Evolutionary conservation across 345 rosid genomes (phyloP).

Genomic region (Populus alba): DNA sequence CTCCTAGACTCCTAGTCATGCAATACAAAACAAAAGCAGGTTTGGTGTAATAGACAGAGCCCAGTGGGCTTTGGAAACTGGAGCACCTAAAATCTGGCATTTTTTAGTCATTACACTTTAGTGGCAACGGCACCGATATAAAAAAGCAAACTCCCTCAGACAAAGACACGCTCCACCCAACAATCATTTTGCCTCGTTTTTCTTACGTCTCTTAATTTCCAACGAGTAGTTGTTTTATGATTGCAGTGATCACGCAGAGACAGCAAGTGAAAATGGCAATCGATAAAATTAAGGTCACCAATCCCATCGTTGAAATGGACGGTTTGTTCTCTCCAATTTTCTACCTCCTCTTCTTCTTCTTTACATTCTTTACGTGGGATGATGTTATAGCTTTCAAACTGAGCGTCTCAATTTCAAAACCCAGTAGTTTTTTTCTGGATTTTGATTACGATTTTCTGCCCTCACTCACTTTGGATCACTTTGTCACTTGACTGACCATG

Average conservation of each 20-base stretch:
- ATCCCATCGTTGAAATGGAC: constrained; percentile 61
- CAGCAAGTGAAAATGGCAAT: constrained; percentile 33
- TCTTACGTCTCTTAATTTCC: no score
- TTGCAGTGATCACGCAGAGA: neutral
- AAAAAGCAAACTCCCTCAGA: no score
- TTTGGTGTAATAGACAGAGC: neutral
- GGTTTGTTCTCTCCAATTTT: constrained; percentile 20
- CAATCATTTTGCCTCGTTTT: no score
- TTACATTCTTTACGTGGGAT: neutral
- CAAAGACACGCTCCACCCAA: no score
- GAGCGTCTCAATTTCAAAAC: neutral
- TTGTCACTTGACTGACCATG: neutral
- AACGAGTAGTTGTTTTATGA: neutral
- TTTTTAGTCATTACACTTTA: no score
- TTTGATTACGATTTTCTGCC: neutral
- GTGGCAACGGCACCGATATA: no score
- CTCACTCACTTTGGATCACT: neutral
- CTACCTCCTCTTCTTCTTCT: neutral
- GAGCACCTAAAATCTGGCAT: no score
- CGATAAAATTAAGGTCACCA: constrained; percentile 50
- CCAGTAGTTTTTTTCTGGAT: neutral
- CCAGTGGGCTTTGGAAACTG: neutral
- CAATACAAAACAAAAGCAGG: neutral
- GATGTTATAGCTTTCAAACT: neutral
- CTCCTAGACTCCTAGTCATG: no score